A percentile compares a stretch with the other conserved stretches of the same genome.
phyloP scores from a whole-genome alignment of 306 rosid species.

The Pachyrhizus erosus region DNA sequence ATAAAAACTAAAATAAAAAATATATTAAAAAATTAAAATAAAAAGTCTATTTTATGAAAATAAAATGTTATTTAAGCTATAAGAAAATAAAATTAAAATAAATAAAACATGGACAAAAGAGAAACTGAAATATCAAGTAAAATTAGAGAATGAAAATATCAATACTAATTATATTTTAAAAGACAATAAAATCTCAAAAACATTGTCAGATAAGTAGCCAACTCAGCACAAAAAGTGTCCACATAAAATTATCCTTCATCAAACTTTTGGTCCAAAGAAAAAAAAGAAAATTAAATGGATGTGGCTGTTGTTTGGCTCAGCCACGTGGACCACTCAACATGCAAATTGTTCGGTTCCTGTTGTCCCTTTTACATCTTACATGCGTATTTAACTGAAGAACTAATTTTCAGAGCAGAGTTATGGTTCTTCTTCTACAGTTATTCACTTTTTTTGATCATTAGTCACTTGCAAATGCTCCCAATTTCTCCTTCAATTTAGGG shows the following conservation, averaged over 20 bases:
- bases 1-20: too few relatives aligned
- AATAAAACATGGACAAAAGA: too few relatives aligned
- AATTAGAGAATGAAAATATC: too few relatives aligned
- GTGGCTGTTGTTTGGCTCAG: neutral
- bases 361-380: neutral
- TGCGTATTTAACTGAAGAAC: neutral
- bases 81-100: too few relatives aligned
- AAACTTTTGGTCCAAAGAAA: neutral
- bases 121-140: too few relatives aligned
- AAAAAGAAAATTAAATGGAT: neutral
- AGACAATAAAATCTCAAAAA: neutral
- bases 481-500: constrained; percentile 44
- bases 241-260: neutral
- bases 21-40: too few relatives aligned
- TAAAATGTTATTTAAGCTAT: too few relatives aligned
- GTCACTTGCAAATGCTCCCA: constrained; percentile 22
- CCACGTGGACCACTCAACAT: neutral
- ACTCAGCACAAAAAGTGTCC: neutral
- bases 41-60: too few relatives aligned
- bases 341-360: constrained; percentile 23
- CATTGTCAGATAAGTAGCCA: neutral
- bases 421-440: neutral
- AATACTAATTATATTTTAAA: neutral
- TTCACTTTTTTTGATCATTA: constrained; percentile 20
- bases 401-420: neutral